A percentile compares a stretch with the other conserved stretches of the same genome.
phyloP scores from a whole-genome alignment of 192 early-diverging fungal species.

The Backusella psychrophila region DNA sequence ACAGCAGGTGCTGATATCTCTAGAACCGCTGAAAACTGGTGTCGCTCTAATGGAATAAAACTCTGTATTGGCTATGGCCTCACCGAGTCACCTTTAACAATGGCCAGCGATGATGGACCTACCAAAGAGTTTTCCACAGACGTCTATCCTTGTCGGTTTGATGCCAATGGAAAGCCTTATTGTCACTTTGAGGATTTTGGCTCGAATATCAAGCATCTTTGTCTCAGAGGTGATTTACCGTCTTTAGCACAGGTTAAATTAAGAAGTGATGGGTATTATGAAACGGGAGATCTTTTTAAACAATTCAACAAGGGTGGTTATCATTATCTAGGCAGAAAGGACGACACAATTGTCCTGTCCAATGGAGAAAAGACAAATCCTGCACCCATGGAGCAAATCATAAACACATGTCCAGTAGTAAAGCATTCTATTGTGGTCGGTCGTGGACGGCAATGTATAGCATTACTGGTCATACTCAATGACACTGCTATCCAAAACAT shows the following conservation, averaged over 20 bases:
- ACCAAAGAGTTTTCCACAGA: neutral
- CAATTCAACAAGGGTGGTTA: neutral
- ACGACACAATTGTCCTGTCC: constrained; percentile 12
- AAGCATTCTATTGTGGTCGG: constrained; percentile 14
- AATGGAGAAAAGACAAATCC: constrained; percentile 40
- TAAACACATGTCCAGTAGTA: constrained; percentile 2
- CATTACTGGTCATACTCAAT: neutral
- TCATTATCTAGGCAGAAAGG: constrained; percentile 13
- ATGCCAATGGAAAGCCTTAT: neutral
- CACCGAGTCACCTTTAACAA: neutral
- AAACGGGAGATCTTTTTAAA: constrained; percentile 22
- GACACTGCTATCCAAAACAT: neutral
- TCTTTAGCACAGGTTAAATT: neutral
- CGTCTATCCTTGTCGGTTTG: neutral
- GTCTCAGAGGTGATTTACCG: neutral
- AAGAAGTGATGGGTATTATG: constrained; percentile 19
- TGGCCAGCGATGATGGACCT: neutral
- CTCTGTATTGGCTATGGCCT: neutral
- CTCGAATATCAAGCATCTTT: neutral
- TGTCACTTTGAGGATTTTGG: neutral
- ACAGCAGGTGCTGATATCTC: neutral
- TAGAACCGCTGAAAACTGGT: neutral
- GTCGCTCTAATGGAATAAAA: neutral
- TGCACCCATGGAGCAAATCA: constrained; percentile 17
- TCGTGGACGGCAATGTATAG: neutral